Percentiles rank a stretch among this genome's conserved stretches.
Conservation (phyloP, 75 land plant species). For the Cryptomeria japonica region DNA sequence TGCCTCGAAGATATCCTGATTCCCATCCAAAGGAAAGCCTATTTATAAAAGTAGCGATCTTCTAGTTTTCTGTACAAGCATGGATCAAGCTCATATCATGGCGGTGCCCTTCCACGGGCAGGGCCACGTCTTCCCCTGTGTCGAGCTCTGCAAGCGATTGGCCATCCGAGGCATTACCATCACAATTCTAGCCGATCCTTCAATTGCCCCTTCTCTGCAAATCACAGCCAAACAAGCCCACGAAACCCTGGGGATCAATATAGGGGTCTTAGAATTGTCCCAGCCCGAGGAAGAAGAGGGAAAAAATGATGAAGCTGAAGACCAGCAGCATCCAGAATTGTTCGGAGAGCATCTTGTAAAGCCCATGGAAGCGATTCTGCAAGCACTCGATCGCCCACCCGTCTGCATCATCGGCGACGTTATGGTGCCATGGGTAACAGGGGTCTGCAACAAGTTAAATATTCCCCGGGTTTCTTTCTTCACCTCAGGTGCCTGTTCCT, state of each 20-base stretch:
- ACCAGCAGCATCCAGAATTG: neutral
- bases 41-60: neutral
- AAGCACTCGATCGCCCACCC: slow-evolving; percentile 2
- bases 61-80: neutral
- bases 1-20: neutral
- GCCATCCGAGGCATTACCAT: slow-evolving; percentile 18
- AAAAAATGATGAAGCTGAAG: neutral
- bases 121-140: slow-evolving; percentile 53
- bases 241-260: slow-evolving; percentile 9
- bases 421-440: slow-evolving; percentile 27
- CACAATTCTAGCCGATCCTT: slow-evolving; percentile 32
- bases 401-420: slow-evolving; percentile 38
- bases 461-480: slow-evolving; percentile 32
- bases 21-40: neutral
- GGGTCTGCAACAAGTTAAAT: slow-evolving; percentile 4
- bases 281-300: neutral
- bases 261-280: neutral
- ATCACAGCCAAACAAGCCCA: slow-evolving; percentile 15
- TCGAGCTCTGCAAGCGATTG: slow-evolving; percentile 44
- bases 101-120: slow-evolving; percentile 44
- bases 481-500: slow-evolving; percentile 47
- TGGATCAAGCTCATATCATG: slow-evolving; percentile 20
- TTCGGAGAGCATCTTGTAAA: slow-evolving; percentile 7
- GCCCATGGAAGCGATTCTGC: neutral
- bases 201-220: slow-evolving; percentile 23